Conservation (phyloP, 805 yeast species). For the Hyphopichia homilentoma region DNA sequence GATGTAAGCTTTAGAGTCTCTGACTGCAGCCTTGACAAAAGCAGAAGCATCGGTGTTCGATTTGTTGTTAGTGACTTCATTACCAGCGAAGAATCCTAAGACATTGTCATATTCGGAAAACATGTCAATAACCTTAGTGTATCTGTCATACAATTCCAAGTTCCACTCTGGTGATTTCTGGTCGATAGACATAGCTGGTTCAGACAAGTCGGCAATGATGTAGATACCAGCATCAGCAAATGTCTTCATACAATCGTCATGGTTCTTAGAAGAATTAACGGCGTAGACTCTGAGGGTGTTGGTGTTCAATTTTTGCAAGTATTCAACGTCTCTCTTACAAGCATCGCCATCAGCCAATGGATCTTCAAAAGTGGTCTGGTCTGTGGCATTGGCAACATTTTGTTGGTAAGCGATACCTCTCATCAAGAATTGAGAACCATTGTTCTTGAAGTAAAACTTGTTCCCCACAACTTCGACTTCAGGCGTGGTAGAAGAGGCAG, state of each 20-base stretch:
- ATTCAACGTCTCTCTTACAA: conserved; percentile 74
- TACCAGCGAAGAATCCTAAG: conserved; percentile 83
- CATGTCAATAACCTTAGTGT: conserved; percentile 64
- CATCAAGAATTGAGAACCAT: conserved; percentile 75
- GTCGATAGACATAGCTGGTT: conserved; percentile 61
- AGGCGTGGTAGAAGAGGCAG: conserved; percentile 26
- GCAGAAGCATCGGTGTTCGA: conserved; percentile 74
- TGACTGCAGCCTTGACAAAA: conserved; percentile 76
- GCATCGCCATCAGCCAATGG: conserved; percentile 61
- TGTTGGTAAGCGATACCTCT: conserved; percentile 81
- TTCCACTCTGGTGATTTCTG: conserved; percentile 64
- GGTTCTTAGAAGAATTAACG: conserved; percentile 59
- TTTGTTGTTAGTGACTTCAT: conserved; percentile 69
- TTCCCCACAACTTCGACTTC: conserved; percentile 71
- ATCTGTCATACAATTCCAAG: conserved; percentile 59
- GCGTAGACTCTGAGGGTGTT: conserved; percentile 78
- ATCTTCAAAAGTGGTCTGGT: conserved; percentile 51
- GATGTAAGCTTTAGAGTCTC: conserved; percentile 73
- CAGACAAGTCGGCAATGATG: conserved; percentile 82
- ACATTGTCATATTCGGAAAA: conserved; percentile 69
- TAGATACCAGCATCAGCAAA: conserved; percentile 84
- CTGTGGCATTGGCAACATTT: conserved; percentile 50
- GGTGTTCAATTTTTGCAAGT: conserved; percentile 56
- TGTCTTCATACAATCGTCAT: conserved; percentile 62
- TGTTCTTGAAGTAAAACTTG: conserved; percentile 72